Evolutionary conservation across 2,329 filamentous ascomycete species (phyloP), one percentile per base, ranked within the genome.

Genomic region (Xenoacremonium recifei): DNA sequence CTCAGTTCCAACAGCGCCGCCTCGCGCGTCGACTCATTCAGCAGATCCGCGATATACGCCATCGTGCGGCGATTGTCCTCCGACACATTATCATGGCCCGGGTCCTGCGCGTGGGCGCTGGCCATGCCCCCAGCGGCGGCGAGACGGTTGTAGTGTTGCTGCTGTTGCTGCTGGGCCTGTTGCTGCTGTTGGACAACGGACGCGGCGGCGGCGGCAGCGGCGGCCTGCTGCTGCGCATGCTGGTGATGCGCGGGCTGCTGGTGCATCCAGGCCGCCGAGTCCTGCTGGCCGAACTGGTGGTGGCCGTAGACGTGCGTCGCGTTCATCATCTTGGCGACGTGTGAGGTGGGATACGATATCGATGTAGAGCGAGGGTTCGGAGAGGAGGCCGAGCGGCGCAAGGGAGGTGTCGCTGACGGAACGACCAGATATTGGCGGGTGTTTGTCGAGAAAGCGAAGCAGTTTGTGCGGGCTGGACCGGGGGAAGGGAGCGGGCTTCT

Each of bases 11-110:
- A 77, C 40, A 99, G 76, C 37, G 93, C 93, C 4, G 89, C 85
- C 72, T 97, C 93, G 49, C 93, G 81, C 20, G 90, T 91, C 57
- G 79, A 83, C 51, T 91, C 87, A 64, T 90, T 92, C 62, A 97
- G 78, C 44, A 96, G 77, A 64, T 96, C 91, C 40, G 91, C 89
- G 50, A 96, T 93, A 76, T 89, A 96, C 50, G 84, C 84, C 67
- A 96, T 82, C n/a, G 95, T 93, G 52, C 91, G 82, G 55, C 89
- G 80, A 67, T 96, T 96, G 63, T 96, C 92, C 63, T 96, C 92
- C 15, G 85, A 89, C 51, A 93, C 67, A 69, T 80, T 79, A 58
- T 89, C 85, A 58, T 85, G 71, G 49, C 71, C 62, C 44, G 68
- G 69, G 55, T 84, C 75, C 58, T 78, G 76, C 23, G 67, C 67